Evolutionary conservation across 1,139 yeast genomes (phyloP), one percentile per base, ranked within the genome.

Genomic region (Blastobotrys persicus): DNA sequence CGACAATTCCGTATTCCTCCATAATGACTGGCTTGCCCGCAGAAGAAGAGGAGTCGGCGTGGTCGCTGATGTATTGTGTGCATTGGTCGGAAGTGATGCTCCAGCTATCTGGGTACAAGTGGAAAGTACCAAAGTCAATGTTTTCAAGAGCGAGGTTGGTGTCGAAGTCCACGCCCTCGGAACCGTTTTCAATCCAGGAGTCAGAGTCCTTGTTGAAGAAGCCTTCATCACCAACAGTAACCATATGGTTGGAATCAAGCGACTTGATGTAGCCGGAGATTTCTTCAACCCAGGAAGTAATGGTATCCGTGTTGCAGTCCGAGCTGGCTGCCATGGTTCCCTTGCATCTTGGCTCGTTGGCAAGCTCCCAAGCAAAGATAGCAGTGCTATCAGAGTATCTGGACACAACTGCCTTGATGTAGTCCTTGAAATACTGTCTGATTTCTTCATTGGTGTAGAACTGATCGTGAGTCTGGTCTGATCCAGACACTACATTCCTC

Each of bases 301-400:
- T 33, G 38, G 38, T 33, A 6, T 33, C 38, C 12, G 38, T 33
- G 18, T 3, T 11, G 18, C 38, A 33, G 3, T 16, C n/a, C 6
- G 18, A 13, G 38, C 38, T 33, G 17, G 38, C 38, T 6, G 3
- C 16, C 38, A 33, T 33, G 17, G 38, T 33, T 12, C 38, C 38
- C 18, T 7, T 4, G 38, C 38, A 33, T 33, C 38, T 33, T 16
- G 38, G 38, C 38, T 33, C 38, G 17, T 33, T 33, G 38, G 38
- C 38, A 14, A 33, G 17, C 38, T 33, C 38, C 38, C 38, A 33
- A 14, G 38, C 38, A 17, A 33, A 33, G 9, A 33, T 33, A 2
- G 38, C 38, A 13, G 38, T 12, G 18, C 38, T 33, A 19, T 33
- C 18, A 9, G 18, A 3, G 38, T 33, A 33, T 12, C 38, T 16